Evolutionary conservation across 2,329 filamentous ascomycete species (phyloP).

Genomic region (Colletotrichum sp.): DNA sequence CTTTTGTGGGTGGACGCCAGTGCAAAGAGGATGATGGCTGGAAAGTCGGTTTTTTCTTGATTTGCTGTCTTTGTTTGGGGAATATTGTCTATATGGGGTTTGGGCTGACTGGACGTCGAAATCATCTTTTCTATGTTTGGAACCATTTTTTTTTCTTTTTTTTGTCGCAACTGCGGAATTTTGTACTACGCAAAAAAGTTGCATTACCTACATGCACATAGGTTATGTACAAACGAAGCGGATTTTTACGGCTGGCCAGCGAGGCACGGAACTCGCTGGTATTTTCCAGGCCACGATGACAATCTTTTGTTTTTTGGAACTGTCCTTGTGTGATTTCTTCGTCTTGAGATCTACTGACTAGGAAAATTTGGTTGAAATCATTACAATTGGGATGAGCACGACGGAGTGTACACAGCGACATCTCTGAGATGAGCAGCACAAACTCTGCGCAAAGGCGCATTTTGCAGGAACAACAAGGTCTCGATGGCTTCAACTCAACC

Average conservation of each 20-base stretch:
- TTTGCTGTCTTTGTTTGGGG: background rate
- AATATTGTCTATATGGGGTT: background rate
- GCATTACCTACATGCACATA: background rate
- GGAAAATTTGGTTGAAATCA: background rate
- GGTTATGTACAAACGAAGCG: constrained; percentile 15
- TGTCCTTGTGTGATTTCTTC: background rate
- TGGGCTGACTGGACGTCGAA: background rate
- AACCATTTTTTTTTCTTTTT: background rate
- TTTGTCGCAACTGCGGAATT: background rate
- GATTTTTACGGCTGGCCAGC: background rate
- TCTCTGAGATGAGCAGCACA: background rate
- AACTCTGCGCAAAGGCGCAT: background rate
- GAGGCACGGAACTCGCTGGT: constrained; percentile 4
- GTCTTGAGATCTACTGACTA: background rate
- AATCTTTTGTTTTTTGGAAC: background rate
- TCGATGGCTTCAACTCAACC: background rate
- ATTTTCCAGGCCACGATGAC: background rate
- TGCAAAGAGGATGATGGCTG: background rate
- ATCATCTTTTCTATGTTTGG: background rate
- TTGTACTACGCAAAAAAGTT: background rate
- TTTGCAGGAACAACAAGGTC: background rate
- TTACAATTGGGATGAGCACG: background rate
- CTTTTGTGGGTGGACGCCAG: background rate
- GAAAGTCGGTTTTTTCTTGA: background rate
- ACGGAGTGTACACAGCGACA: background rate